A percentile compares a stretch with the other conserved stretches of the same genome.
These are phyloP conservation scores for Yarrowia sp. DNA, from an alignment of 805 yeast genomes.

Conservation along the genomic window DNA sequence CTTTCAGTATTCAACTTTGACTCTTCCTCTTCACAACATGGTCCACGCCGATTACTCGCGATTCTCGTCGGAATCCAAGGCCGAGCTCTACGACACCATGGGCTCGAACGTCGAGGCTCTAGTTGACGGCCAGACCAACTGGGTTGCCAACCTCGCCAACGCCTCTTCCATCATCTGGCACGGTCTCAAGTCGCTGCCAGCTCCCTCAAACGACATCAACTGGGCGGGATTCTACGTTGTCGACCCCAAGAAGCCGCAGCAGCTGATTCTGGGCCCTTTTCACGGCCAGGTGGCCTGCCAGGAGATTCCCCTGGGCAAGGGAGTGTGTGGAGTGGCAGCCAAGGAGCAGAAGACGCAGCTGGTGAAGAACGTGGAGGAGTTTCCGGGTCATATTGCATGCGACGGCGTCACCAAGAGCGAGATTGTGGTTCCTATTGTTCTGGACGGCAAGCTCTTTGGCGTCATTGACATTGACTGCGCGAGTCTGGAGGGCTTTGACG, in stretches of 20 bases:
- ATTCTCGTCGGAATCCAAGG: constrained; percentile 43
- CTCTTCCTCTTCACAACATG: not conserved
- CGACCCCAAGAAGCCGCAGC: constrained; percentile 42
- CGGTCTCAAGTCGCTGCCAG: constrained; percentile 62
- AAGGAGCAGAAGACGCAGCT: constrained; percentile 56
- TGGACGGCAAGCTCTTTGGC: constrained; percentile 52
- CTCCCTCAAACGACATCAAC: constrained; percentile 52
- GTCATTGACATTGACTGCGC: constrained; percentile 87
- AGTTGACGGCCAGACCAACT: constrained; percentile 60
- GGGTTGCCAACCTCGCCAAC: constrained; percentile 89
- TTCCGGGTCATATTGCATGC: constrained; percentile 95
- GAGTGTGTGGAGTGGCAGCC: constrained; percentile 93
- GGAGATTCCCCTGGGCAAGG: constrained; percentile 68
- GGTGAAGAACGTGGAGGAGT: constrained; percentile 71
- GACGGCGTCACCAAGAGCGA: constrained; percentile 94
- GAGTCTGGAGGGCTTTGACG: constrained; percentile 62
- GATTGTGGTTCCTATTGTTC: constrained; percentile 79
- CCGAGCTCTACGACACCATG: constrained; percentile 58
- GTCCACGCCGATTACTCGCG: constrained; percentile 72
- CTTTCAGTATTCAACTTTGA: no score
- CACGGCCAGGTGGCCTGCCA: constrained; percentile 98
- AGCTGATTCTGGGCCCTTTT: constrained; percentile 82
- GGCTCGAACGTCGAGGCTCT: constrained; percentile 65
- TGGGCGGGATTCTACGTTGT: constrained; percentile 92
- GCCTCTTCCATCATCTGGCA: constrained; percentile 87